Base-by-base conservation (phyloP, 2,329 filamentous ascomycete species). In the Aspergillus arachidicola region DNA sequence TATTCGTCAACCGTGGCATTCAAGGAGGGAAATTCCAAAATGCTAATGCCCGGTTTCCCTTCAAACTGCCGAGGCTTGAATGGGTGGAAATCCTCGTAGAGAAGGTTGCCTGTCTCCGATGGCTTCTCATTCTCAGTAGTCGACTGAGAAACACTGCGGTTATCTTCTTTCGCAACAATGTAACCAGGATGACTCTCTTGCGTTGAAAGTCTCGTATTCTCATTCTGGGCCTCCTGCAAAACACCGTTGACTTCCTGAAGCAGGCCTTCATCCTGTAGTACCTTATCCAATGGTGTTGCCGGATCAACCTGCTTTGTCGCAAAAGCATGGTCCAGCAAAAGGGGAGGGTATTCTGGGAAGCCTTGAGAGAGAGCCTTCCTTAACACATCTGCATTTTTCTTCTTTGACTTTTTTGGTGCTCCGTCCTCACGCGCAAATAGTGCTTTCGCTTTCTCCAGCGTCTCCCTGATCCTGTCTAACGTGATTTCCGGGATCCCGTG, bases 1-100 rank as follows among this genome's bases (percentile, higher is more conserved):
- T 97, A 99, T 69, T 97, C 92, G 74, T 99, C 95, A 0, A 97
- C 93, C 0, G 93, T 95, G 73, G 91, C 91, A 77, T 97, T 97
- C 82, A 96, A 98, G 11, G 89, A 91, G 7, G 92, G 86, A 68
- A 94, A 93, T 59, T 92, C 87, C 14, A 98, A 73, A 19, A 96
- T 87, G 3, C 87, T 85, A 28, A 89, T 86, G 0, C 83, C 80
- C 0, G 87, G 81, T 61, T 93, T 88, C 7, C 86, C 83, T 65
- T 89, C 87, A 65, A 96, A 91, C 69, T 98, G 94, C 26, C 85
- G 82, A 0, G 95, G 95, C 45, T 90, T 82, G 76, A 98, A 98
- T 0, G 95, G 95, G 70, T 98, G 94, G 71, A 97, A 98, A 71
- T 99, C 95, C 60, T 97, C 91, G 73, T 97, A 99, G 2, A 96